Base-by-base conservation (phyloP, 2,329 filamentous ascomycete species). In the Chaetomiaceae sp. region DNA sequence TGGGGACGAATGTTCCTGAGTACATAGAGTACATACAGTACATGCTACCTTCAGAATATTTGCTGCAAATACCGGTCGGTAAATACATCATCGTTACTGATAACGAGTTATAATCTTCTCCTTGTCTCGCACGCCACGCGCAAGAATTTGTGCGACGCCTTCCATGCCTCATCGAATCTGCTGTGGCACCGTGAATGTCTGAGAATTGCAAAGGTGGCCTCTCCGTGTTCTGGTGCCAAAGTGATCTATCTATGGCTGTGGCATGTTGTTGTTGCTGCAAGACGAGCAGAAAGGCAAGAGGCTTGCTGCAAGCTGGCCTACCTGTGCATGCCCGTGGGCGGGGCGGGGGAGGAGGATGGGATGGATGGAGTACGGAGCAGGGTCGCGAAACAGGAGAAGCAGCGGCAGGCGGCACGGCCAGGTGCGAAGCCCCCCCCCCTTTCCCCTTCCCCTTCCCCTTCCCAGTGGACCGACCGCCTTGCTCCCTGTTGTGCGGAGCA, bases 241-340 rank as follows among this genome's bases (percentile, higher is more conserved):
- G n/a, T n/a, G n/a, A n/a, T n/a, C n/a, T n/a, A n/a, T n/a, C n/a
- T n/a, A n/a, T 45, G 32, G 33, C 36, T 18, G 54, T 51, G 40
- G 40, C 40, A 44, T 45, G 20, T 27, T 41, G 51, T 38, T 34
- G 48, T 44, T 48, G 43, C 48, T 57, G 55, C 55, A 57, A 18
- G 45, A 34, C 45, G 51, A 48, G n/a, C 48, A 57, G 48, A 57
- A 49, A n/a, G 51, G 55, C 51, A 54, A 51, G 51, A 51, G 55
- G 49, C 49, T 47, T 53, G 52, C 51, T 57, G 51, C 51, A 38
- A 44, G 42, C 36, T 48, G 33, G 29, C 27, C n/a, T n/a, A n/a
- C n/a, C n/a, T n/a, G n/a, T n/a, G n/a, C n/a, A n/a, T 44, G 48
- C 27, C 36, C 30, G 40, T 27, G 34, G 48, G 45, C 21, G 49